Conservation (phyloP, 2,329 filamentous ascomycete species). For the Didymella segeticola region DNA sequence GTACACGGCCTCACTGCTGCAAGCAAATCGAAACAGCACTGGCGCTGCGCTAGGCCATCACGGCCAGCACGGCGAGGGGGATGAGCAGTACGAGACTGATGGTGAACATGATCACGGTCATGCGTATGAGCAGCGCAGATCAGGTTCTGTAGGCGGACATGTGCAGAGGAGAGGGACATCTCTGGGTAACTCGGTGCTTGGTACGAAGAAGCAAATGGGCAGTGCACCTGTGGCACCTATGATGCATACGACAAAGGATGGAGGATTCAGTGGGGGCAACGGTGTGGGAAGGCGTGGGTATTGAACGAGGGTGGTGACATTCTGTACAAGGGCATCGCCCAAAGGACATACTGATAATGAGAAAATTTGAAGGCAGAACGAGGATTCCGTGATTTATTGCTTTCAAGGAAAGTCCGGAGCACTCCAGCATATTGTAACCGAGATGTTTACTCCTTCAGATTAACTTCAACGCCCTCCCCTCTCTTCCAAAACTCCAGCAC, state of each 20-base stretch:
- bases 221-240: conserved; percentile 35
- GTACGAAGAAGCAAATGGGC: conserved; percentile 17
- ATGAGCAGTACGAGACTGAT: not conserved
- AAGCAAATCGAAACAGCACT: not conserved
- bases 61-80: not conserved
- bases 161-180: not conserved
- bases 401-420: too few relatives aligned
- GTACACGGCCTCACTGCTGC: conserved; percentile 5
- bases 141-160: not conserved
- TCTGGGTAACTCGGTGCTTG: conserved; percentile 26
- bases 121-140: not conserved
- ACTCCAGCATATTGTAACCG: too few relatives aligned
- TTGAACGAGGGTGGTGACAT: too few relatives aligned
- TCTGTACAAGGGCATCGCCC: too few relatives aligned
- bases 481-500: conserved; percentile 54
- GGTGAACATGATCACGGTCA: not conserved
- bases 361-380: too few relatives aligned
- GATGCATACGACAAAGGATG: conserved; percentile 21
- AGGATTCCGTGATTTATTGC: too few relatives aligned
- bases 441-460: conserved; percentile 47
- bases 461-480: conserved; percentile 50
- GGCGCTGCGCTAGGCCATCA: not conserved
- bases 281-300: not conserved
- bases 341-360: too few relatives aligned
- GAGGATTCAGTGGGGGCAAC: not conserved